Base-by-base conservation (phyloP, 805 yeast genomes). In the Myxozyma neglecta region DNA sequence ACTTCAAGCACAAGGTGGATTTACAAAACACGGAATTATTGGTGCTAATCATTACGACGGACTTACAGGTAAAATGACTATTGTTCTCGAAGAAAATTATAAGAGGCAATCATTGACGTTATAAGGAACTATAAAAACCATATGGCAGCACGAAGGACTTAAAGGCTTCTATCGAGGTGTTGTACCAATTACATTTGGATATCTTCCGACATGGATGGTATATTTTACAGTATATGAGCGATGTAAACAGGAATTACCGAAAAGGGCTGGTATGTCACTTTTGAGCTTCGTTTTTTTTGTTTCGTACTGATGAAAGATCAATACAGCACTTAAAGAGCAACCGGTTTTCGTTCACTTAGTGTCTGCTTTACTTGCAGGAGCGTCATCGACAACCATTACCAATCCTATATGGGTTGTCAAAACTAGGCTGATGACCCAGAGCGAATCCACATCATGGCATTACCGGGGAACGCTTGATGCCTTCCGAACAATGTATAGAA, bases 341-440 rank as follows among this genome's bases (percentile, higher is more conserved):
- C 73, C 73, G 10, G 63, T 67, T 75, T 75, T 68, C 42, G 76
- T 49, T 64, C 82, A 61, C 77, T 79, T 76, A 71, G 77, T 78
- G 55, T 77, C 85, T 56, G 97, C 99, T 0, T 81, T 93, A 53
- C 82, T 90, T 4, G 97, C 98, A 1, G 99, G 99, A 35, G 84
- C 89, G 59, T 84, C 86, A 7, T 88, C 96, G 1, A 88, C 98
- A 0, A 79, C 90, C 10, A 74, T 86, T 8, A 93, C 97, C 0
- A 94, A 94, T 73, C 99, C 99, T 10, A 89, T 93, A 13, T 94
- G 99, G 99, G 98, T 94, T 49, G 92, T 94, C 36, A 94, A 94
- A 73, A 94, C 99, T 1, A 79, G 99, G 70, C 77, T 94, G 55
- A 94, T 94, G 98, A 65, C 65, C 1, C 80, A 74, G 69, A 69